Evolutionary conservation across 768 basidiomycete species (phyloP).

Genomic region (Coprinopsis strossmayeri): DNA sequence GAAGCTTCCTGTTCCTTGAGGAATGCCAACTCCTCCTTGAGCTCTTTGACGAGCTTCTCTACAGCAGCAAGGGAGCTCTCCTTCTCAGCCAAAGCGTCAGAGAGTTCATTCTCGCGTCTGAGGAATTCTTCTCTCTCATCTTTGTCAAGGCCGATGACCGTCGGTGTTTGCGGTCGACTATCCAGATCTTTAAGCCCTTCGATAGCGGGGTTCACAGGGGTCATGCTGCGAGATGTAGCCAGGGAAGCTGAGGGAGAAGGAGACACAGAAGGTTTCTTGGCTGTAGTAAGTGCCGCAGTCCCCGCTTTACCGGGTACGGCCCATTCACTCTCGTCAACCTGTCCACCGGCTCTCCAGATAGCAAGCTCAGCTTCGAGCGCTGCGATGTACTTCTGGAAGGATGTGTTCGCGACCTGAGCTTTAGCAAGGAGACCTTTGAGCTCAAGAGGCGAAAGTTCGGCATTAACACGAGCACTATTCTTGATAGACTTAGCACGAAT

Average conservation of each 20-base stretch:
- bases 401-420: constrained; percentile 78
- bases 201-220: constrained; percentile 66
- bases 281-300: constrained; percentile 37
- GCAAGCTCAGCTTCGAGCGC: constrained; percentile 88
- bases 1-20: constrained; percentile 86
- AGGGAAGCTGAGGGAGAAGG: constrained; percentile 52
- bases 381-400: constrained; percentile 81
- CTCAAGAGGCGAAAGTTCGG: constrained; percentile 92
- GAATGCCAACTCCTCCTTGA: constrained; percentile 84
- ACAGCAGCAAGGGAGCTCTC: constrained; percentile 75
- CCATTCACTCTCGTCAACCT: constrained; percentile 82
- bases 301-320: constrained; percentile 58
- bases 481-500: constrained; percentile 99
- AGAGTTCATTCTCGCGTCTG: constrained; percentile 93
- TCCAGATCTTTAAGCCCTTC: constrained; percentile 70
- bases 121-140: constrained; percentile 98
- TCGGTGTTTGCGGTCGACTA: constrained; percentile 89
- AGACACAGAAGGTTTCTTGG: constrained; percentile 62
- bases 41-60: constrained; percentile 81
- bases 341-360: constrained; percentile 83
- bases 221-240: constrained; percentile 50
- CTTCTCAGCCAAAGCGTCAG: constrained; percentile 86
- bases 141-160: constrained; percentile 81
- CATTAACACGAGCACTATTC: constrained; percentile 98
- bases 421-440: constrained; percentile 90